phyloP scores from a whole-genome alignment of 1,284 basidiomycete species.

The Leucoagaricus sp. region DNA sequence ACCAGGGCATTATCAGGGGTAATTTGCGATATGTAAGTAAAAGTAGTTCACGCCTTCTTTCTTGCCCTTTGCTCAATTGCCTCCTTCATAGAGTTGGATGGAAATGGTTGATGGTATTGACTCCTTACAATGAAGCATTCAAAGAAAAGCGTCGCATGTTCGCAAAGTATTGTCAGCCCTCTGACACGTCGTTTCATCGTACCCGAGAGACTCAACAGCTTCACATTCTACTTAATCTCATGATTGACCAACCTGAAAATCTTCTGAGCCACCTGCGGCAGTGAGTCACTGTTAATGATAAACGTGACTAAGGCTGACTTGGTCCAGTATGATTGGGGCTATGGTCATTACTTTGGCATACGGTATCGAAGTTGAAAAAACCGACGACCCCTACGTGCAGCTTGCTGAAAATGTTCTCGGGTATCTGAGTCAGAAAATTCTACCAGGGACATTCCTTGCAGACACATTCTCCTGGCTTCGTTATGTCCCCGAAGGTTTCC shows the following conservation, averaged over 20 bases:
- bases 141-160: conserved; percentile 26
- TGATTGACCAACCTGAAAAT: conserved; percentile 31
- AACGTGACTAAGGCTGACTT: neutral
- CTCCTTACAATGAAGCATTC: conserved; percentile 22
- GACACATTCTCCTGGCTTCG: conserved; percentile 39
- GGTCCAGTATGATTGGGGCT: conserved; percentile 18
- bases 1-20: neutral
- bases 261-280: conserved; percentile 33
- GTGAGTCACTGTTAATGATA: conserved; percentile 23
- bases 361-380: conserved; percentile 22
- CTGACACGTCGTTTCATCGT: conserved; percentile 21
- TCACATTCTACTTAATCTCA: conserved; percentile 29
- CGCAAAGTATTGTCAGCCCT: conserved; percentile 26
- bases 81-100: conserved; percentile 27
- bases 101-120: conserved; percentile 25
- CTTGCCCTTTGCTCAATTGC: neutral
- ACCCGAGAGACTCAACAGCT: conserved; percentile 19
- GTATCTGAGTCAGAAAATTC: conserved; percentile 34
- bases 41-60: neutral
- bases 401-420: conserved; percentile 30
- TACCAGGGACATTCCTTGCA: conserved; percentile 41
- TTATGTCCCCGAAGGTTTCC: conserved; percentile 48
- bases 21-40: neutral
- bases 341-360: conserved; percentile 23
- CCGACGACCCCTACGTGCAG: conserved; percentile 23